Conservation (phyloP, 352 stramenopile genomes). For the Phytophthora colocasiae region DNA sequence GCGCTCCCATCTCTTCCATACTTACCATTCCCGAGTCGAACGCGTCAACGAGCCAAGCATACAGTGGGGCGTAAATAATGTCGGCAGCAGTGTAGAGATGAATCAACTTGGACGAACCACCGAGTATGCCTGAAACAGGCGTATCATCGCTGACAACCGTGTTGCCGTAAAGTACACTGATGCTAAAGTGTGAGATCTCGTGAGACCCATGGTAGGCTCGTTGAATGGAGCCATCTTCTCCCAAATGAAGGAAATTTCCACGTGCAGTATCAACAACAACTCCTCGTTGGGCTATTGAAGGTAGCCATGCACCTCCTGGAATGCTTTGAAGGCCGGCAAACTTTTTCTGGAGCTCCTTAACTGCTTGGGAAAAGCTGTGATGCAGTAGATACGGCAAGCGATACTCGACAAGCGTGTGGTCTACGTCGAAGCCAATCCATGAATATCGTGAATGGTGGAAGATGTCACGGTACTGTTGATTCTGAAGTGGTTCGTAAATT, state of each 20-base stretch:
- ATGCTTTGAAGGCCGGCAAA: constrained; percentile 47
- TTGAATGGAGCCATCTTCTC: constrained; percentile 50
- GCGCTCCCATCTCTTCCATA: constrained; percentile 47
- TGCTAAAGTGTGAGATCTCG: constrained; percentile 56
- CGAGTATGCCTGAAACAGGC: constrained; percentile 14
- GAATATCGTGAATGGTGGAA: constrained; percentile 49
- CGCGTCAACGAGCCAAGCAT: constrained; percentile 60
- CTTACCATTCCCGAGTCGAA: constrained; percentile 54
- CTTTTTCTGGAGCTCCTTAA: constrained; percentile 52
- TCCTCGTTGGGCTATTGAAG: constrained; percentile 53
- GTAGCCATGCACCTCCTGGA: constrained; percentile 35
- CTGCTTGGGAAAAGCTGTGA: constrained; percentile 48
- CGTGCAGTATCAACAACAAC: constrained; percentile 50
- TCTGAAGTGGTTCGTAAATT: constrained; percentile 26
- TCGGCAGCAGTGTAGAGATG: constrained; percentile 58
- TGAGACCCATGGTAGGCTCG: constrained; percentile 56
- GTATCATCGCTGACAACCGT: constrained; percentile 27
- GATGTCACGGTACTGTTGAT: constrained; percentile 43
- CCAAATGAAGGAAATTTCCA: constrained; percentile 58
- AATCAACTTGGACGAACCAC: constrained; percentile 40
- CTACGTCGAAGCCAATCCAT: constrained; percentile 69
- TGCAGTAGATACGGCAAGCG: constrained; percentile 51
- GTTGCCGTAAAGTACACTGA: constrained; percentile 47
- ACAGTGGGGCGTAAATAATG: constrained; percentile 59
- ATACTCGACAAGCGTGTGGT: constrained; percentile 64